Conservation (phyloP, 306 rosid species). For the Psophocarpus tetragonolobus region DNA sequence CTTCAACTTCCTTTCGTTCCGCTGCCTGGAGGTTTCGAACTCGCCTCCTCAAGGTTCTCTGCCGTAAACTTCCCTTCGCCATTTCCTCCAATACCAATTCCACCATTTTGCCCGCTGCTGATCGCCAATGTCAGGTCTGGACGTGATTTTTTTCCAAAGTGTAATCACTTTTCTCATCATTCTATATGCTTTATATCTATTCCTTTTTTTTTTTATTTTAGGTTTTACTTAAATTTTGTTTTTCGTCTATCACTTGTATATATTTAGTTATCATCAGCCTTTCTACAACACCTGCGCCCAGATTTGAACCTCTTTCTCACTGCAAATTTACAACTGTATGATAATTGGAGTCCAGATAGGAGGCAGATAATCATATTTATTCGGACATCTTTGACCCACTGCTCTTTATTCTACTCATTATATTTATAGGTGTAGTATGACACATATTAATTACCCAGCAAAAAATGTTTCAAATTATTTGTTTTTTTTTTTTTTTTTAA, state of each 20-base stretch:
- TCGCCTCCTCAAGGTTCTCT: slow-evolving; percentile 55
- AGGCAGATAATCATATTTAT: neutral
- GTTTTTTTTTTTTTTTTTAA: neutral
- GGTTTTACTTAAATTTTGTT: slow-evolving; percentile 21
- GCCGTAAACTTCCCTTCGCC: slow-evolving; percentile 46
- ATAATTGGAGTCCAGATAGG: neutral
- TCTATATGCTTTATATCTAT: slow-evolving; percentile 7
- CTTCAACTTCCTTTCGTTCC: slow-evolving; percentile 54
- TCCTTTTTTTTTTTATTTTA: neutral
- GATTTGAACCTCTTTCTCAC: neutral
- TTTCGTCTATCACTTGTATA: slow-evolving; percentile 31
- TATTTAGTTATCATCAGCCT: slow-evolving; percentile 11
- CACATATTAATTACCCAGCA: neutral
- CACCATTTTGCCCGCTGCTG: slow-evolving; percentile 51
- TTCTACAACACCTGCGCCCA: neutral
- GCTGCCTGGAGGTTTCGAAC: slow-evolving; percentile 78
- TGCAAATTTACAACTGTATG: neutral
- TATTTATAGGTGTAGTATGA: neutral
- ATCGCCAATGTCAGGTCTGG: slow-evolving; percentile 64
- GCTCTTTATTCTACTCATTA: neutral
- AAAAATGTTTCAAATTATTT: neutral
- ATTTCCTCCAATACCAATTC: slow-evolving; percentile 46
- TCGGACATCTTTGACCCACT: neutral
- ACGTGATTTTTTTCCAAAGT: slow-evolving; percentile 40
- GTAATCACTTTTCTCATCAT: neutral